Conservation (phyloP, 2,329 filamentous ascomycete genomes). For the Verticillium tricorpus region DNA sequence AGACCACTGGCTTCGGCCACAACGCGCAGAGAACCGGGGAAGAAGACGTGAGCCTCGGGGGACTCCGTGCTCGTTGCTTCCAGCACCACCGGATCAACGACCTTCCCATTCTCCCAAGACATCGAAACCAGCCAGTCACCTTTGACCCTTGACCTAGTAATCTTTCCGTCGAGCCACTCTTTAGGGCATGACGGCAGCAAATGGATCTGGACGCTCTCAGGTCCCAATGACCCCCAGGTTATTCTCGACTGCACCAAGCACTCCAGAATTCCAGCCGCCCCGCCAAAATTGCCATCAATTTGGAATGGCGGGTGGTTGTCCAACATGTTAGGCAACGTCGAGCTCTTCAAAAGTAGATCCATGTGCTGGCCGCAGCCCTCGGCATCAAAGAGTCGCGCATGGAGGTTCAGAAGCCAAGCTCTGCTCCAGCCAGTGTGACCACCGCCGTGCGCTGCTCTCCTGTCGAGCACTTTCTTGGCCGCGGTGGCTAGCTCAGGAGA, state of each 20-base stretch:
- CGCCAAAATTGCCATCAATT: conserved; percentile 47
- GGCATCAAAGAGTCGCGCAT: conserved; percentile 34
- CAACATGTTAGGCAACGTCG: conserved; percentile 10
- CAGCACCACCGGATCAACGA: conserved; percentile 3
- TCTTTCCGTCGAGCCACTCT: conserved; percentile 3
- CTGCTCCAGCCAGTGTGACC: conserved; percentile 46
- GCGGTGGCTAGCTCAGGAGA: conserved; percentile 17
- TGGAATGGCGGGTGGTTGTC: conserved; percentile 33
- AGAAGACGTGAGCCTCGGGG: conserved; percentile 2
- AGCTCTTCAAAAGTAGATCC: conserved; percentile 7
- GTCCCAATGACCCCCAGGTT: not conserved
- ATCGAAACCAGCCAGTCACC: conserved; percentile 9
- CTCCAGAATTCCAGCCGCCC: conserved; percentile 31
- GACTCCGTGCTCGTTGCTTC: not conserved
- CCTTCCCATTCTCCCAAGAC: conserved; percentile 2
- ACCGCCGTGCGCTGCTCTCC: conserved; percentile 26
- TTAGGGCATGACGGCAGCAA: conserved; percentile 7
- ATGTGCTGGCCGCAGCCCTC: conserved; percentile 17
- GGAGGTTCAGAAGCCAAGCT: conserved; percentile 41
- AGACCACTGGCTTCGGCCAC: not conserved
- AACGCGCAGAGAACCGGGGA: not conserved
- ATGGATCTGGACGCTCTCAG: conserved; percentile 2
- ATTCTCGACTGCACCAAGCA: conserved; percentile 8
- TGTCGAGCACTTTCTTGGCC: conserved; percentile 21
- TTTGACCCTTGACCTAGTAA: conserved; percentile 2